A percentile compares a stretch with the other conserved stretches of the same genome.
Evolutionary conservation across 352 stramenopile genomes (phyloP).

Genomic region (Aphanomyces cochlioides): DNA sequence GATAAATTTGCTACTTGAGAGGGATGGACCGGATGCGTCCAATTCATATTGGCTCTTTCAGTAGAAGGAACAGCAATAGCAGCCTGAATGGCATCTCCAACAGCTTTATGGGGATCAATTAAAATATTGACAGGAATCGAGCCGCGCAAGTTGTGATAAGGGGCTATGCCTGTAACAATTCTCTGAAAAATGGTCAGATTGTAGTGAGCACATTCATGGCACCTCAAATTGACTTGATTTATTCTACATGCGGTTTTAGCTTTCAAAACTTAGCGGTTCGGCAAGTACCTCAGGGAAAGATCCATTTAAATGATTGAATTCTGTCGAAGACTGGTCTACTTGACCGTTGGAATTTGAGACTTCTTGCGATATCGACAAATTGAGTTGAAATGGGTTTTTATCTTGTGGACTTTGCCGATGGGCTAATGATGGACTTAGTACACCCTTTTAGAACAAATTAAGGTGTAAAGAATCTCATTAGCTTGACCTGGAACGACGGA

Average conservation of each 20-base stretch:
- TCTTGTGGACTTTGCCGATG: neutral
- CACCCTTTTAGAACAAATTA: neutral
- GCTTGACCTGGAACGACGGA: constrained; percentile 8
- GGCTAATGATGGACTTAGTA: neutral
- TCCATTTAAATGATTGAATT: neutral
- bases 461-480: neutral
- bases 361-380: constrained; percentile 17
- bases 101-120: constrained; percentile 7
- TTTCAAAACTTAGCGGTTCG: neutral
- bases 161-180: neutral
- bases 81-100: constrained; percentile 14
- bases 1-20: constrained; percentile 23
- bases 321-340: neutral
- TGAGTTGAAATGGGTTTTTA: neutral
- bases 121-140: constrained; percentile 17
- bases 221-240: neutral
- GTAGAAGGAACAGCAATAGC: neutral
- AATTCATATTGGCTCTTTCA: constrained; percentile 12
- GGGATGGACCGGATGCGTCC: constrained; percentile 22
- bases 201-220: neutral
- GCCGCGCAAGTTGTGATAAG: neutral
- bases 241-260: neutral
- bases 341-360: neutral
- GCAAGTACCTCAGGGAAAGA: neutral
- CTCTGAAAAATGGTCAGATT: neutral